These are phyloP conservation scores for Paecilomyces formosus DNA, from an alignment of 2,329 filamentous ascomycete species.

Conservation along the genomic window DNA sequence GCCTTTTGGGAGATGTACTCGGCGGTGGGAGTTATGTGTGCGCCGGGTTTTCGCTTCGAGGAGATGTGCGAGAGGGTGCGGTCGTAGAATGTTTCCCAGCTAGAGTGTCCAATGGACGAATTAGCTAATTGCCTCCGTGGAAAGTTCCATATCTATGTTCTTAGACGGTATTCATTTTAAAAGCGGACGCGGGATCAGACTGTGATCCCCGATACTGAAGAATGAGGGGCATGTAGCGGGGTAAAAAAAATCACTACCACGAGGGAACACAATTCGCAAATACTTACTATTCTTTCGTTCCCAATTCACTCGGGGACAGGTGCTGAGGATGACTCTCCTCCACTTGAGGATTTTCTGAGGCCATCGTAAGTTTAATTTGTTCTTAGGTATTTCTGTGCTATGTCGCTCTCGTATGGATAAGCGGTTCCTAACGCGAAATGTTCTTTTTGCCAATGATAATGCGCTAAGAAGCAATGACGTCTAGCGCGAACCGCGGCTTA, in stretches of 20 bases:
- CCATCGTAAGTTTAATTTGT: not conserved
- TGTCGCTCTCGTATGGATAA: not conserved
- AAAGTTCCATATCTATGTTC: too few relatives aligned
- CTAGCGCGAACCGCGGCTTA: not conserved
- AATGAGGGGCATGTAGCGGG: not conserved
- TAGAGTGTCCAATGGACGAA: slow-evolving; percentile 25
- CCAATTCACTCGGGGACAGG: slow-evolving; percentile 71
- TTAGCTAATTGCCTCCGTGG: not conserved
- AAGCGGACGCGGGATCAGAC: not conserved
- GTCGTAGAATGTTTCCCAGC: slow-evolving; percentile 55
- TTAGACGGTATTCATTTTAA: not conserved
- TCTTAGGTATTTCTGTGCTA: not conserved
- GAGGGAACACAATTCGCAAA: not conserved
- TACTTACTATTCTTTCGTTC: slow-evolving; percentile 83
- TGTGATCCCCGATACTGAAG: not conserved
- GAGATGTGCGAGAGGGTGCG: slow-evolving; percentile 34
- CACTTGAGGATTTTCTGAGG: slow-evolving; percentile 9
- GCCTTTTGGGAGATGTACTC: slow-evolving; percentile 4
- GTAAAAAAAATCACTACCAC: not conserved
- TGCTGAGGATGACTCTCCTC: slow-evolving; percentile 47
- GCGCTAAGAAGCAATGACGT: not conserved
- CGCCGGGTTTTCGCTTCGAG: slow-evolving; percentile 11
- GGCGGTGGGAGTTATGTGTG: slow-evolving; percentile 3
- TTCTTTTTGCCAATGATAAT: not conserved
- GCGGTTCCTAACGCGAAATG: not conserved